These are phyloP conservation scores for Lipomyces chichibuensis DNA, from an alignment of 805 yeast genomes.

Conservation along the genomic window DNA sequence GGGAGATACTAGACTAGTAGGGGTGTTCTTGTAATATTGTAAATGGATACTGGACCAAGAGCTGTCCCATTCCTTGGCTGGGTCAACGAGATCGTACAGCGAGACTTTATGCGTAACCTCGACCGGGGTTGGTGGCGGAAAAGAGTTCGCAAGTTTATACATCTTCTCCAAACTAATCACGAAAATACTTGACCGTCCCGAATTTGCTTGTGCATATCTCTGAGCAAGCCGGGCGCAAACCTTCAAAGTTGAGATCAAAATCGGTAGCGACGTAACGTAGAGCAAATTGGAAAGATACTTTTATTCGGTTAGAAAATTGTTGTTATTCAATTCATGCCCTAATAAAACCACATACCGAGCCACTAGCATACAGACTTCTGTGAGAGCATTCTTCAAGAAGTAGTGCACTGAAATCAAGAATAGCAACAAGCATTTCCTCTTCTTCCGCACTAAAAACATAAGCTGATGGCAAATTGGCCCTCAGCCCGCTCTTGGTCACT, in stretches of 20 bases:
- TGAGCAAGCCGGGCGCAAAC: conserved; percentile 64
- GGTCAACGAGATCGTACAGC: conserved; percentile 38
- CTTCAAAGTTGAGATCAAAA: conserved; percentile 63
- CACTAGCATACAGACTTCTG: conserved; percentile 58
- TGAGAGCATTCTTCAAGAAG: conserved; percentile 71
- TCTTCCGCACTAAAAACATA: conserved; percentile 52
- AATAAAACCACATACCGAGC: conserved; percentile 17
- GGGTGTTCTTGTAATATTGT: conserved; percentile 37
- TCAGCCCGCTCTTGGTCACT: conserved; percentile 58
- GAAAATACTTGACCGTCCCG: conserved; percentile 51
- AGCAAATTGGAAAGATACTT: conserved; percentile 57
- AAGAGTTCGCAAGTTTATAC: conserved; percentile 56
- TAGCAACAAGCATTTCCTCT: conserved; percentile 51
- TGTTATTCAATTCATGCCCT: not conserved
- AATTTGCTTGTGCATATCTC: conserved; percentile 55
- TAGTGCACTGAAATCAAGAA: conserved; percentile 63
- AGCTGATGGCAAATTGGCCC: conserved; percentile 53
- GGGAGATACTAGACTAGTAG: not conserved
- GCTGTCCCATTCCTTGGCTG: conserved; percentile 35
- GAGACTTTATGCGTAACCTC: conserved; percentile 39
- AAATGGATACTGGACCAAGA: conserved; percentile 38
- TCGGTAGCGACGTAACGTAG: conserved; percentile 60
- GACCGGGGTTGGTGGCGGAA: conserved; percentile 47
- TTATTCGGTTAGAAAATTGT: not conserved
- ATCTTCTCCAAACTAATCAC: conserved; percentile 51